Percentiles rank a stretch among this genome's conserved stretches.
Conservation (phyloP, 305 asterid species). For the Coffea humblotiana region DNA sequence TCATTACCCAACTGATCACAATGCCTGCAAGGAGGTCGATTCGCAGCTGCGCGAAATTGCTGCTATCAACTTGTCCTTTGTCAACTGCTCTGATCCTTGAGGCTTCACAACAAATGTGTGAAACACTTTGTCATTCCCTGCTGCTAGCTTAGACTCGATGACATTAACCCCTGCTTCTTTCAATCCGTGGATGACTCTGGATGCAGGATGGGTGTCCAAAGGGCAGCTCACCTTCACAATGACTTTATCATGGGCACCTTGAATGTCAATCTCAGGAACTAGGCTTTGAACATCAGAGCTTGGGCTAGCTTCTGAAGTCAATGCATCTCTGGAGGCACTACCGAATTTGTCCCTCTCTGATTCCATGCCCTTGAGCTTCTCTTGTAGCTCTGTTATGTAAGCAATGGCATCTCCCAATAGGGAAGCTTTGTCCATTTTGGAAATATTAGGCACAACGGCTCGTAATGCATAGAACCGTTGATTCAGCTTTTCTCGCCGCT, state of each 20-base stretch:
- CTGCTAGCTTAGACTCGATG: slow-evolving; percentile 56
- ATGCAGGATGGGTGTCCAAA: slow-evolving; percentile 62
- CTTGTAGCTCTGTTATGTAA: slow-evolving; percentile 88
- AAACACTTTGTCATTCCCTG: slow-evolving; percentile 54
- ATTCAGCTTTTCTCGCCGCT: slow-evolving; percentile 83
- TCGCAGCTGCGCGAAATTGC: slow-evolving; percentile 41
- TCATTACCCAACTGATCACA: slow-evolving; percentile 22
- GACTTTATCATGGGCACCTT: slow-evolving; percentile 43
- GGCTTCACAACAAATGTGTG: slow-evolving; percentile 82
- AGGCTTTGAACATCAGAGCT: slow-evolving; percentile 28
- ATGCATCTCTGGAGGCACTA: slow-evolving; percentile 40
- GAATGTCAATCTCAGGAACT: slow-evolving; percentile 42
- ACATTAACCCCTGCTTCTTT: slow-evolving; percentile 52
- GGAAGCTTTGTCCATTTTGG: slow-evolving; percentile 97
- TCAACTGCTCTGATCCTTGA: slow-evolving; percentile 55
- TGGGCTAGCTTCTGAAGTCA: slow-evolving; percentile 36
- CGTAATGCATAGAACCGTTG: slow-evolving; percentile 84
- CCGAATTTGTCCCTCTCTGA: slow-evolving; percentile 44
- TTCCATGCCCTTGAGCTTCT: slow-evolving; percentile 81
- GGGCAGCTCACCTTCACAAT: slow-evolving; percentile 64
- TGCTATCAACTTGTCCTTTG: slow-evolving; percentile 70
- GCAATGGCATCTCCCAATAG: slow-evolving; percentile 88
- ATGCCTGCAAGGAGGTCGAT: slow-evolving; percentile 33
- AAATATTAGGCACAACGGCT: slow-evolving; percentile 86
- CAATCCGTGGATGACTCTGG: slow-evolving; percentile 61